Base-by-base conservation (phyloP, 2,329 filamentous ascomycete species). In the Lachnellula cervina region DNA sequence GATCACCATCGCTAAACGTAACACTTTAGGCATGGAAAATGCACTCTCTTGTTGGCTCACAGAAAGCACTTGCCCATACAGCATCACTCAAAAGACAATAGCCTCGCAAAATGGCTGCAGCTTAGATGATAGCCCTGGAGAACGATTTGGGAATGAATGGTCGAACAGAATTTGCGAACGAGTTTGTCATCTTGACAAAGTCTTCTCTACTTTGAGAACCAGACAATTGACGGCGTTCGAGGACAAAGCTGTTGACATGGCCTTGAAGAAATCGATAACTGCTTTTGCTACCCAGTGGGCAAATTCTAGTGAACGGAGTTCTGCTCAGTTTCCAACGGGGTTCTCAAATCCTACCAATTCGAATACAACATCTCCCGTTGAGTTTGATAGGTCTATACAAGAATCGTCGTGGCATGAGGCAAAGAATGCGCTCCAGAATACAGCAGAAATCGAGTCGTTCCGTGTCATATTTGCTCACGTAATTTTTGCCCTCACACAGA, bases 11-110 rank as follows among this genome's bases (percentile, higher is more conserved):
- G 28, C 28, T 32, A 4, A 32, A 13, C 28, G 28, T 32, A 32
- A 32, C 4, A 32, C 2, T 13, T 32, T 13, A 32, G 28, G 77
- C 32, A 71, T 80, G 59, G 78, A 81, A 59, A 76, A 79, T 60
- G 77, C 75, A 13, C 66, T 81, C 6, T 76, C 77, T 1, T 81
- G 79, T 62, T 81, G 79, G 79, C 61, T 80, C 17, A 79, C 77
- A 0, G 78, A 80, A 57, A 71, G 73, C 47, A 80, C 77, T 2
- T 81, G 79, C 52, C 79, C 79, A 0, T 80, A 80, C 60, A 70
- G 70, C 59, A 62, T 11, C 28, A 32, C 28, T 13, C 28, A 32
- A 32, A 32, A 32, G 28, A 32, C 28, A 32, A 32, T 32, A 32
- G 28, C 28, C 9, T 32, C 28, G 9, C 28, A 2, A 11, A 32